A percentile compares a stretch with the other conserved stretches of the same genome.
Conservation (phyloP, 2,329 filamentous ascomycete genomes). For the Apiospora rasikravindrae region DNA sequence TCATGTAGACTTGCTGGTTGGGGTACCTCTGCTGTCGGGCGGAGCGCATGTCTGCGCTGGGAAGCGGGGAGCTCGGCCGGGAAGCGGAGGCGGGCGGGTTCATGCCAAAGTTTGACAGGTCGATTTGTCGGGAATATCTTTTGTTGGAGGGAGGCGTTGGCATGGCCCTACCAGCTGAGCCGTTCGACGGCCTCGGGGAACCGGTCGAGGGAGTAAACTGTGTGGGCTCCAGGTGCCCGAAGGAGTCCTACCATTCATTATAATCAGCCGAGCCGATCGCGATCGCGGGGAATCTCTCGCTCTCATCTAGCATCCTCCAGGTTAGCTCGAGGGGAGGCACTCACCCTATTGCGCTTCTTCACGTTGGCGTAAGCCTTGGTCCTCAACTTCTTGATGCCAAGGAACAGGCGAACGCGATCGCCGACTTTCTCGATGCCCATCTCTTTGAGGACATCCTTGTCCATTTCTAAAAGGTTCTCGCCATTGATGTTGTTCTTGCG, state of each 20-base stretch:
- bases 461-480: conserved; percentile 94
- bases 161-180: conserved; percentile 52
- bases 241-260: conserved; percentile 69
- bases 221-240: conserved; percentile 74
- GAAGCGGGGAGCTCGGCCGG: conserved; percentile 72
- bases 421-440: conserved; percentile 99
- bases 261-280: conserved; percentile 7
- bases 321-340: conserved; percentile 33
- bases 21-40: conserved; percentile 61
- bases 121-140: conserved; percentile 68
- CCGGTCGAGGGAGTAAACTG: conserved; percentile 65
- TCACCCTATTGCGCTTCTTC: conserved; percentile 85
- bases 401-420: conserved; percentile 88
- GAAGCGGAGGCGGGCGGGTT: conserved; percentile 49
- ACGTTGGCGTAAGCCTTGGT: conserved; percentile 78
- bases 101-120: conserved; percentile 46
- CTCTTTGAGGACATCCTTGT: conserved; percentile 94
- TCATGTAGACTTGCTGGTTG: conserved; percentile 50
- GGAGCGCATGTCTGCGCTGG: conserved; percentile 61
- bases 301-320: neutral
- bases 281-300: neutral
- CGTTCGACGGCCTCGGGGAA: conserved; percentile 65
- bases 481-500: conserved; percentile 95
- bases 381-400: conserved; percentile 82
- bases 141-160: conserved; percentile 58